Base-by-base conservation (phyloP, 1,139 yeast species). In the Pichia sp. region DNA sequence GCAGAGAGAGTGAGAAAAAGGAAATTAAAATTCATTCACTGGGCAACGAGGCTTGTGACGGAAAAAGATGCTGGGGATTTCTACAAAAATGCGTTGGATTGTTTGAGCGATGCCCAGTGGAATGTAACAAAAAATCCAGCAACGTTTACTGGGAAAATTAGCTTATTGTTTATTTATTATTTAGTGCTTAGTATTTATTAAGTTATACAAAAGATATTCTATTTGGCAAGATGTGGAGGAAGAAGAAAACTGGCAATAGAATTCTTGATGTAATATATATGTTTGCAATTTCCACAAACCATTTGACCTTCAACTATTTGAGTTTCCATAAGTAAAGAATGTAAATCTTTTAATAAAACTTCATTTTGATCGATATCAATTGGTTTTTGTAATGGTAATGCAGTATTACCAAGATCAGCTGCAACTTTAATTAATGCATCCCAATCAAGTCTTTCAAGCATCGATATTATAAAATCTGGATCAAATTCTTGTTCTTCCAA, bases 201-300 rank as follows among this genome's bases (percentile, higher is more conserved):
- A 1, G 16, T 16, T 16, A 33, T 24, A 33, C 11, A 9, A 11
- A 4, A 11, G n/a, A 9, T 11, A 2, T 12, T 2, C 33, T 39
- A 43, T 41, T 59, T 76, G 8, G 84, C 87, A 56, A 92, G 73
- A 64, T 92, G 97, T 22, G 98, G 97, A 38, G 98, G 97, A 43
- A 92, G 74, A 50, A 92, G 70, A 65, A 92, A 86, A 71, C 92
- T 92, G 40, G 99, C 97, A 57, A 92, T 89, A 47, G 92, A 80
- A 70, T 89, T 90, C 67, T 90, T 90, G 67, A 92, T 86, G 67
- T 83, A 79, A 66, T 90, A 94, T 16, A 85, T 71, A 63, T 92
- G 97, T 2, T 78, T 81, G 63, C 99, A 92, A 65, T 82, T 83
- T 28, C 77, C 73, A 63, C 99, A 92, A 20, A 72, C 70, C 97